Base-by-base conservation (phyloP, 164 flowering plant genomes). In the Tetracentron sinense region DNA sequence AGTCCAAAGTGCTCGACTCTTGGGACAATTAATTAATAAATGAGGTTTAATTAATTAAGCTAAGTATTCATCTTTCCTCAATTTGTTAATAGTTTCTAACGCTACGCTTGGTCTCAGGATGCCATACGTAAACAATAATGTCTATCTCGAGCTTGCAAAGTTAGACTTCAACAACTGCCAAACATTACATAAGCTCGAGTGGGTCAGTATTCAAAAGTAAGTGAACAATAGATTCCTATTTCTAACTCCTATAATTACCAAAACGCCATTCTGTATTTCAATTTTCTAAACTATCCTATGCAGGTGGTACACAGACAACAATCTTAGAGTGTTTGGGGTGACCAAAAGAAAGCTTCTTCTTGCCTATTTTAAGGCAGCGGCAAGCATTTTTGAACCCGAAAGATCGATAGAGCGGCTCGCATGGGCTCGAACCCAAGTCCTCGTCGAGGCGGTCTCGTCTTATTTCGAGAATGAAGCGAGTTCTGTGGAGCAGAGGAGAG, bases 111-210 rank as follows among this genome's bases (percentile, higher is more conserved):
- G n/a, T n/a, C n/a, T n/a, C 71, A 94, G 99, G 86, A 91, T 94
- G 97, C 71, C 82, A 0, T 53, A 66, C 50, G 96, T 94, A 20
- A 91, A 77, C 86, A 94, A 84, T 44, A 74, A 84, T 21, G 61
- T 4, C 2, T 91, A 85, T 60, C 85, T 91, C 20, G 92, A 88
- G 68, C 79, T 94, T 0, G 96, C 97, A 35, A 89, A 85, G 60
- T 52, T 75, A 20, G 99, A 94, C 72, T 94, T 73, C 82, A 91
- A 88, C 64, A 72, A 75, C 14, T 86, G 92, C 78, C 95, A 91
- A 64, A 77, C 79, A 1, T 6, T 80, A 33, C 92, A 91, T 59
- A 75, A 30, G 46, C 66, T 38, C 2, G 89, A 87, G 51, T 83
- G 82, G 84, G 61, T 63, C 64, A 58, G 20, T 35, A 51, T 83